phyloP scores from a whole-genome alignment of 177 flowering plant genomes.

The Vitis hybrid region DNA sequence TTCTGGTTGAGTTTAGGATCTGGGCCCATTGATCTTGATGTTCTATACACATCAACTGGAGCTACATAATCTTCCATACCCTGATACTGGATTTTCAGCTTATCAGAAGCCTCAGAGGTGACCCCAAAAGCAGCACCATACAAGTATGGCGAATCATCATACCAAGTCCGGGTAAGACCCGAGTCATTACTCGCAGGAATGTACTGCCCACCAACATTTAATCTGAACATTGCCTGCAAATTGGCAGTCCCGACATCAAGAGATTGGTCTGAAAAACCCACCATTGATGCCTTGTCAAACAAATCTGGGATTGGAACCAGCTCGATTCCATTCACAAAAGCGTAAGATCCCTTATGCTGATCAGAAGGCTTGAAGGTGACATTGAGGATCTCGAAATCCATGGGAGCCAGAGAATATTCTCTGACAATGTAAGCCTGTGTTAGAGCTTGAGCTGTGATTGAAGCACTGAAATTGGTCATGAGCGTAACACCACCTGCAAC shows the following conservation, averaged over 20 bases:
- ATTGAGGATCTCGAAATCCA: background rate
- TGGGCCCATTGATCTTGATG: constrained; percentile 44
- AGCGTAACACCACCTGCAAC: constrained; percentile 32
- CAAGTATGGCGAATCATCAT: constrained; percentile 47
- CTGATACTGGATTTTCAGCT: constrained; percentile 20
- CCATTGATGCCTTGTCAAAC: constrained; percentile 27
- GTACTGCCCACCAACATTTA: constrained; percentile 57
- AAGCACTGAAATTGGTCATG: constrained; percentile 54
- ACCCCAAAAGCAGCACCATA: constrained; percentile 40
- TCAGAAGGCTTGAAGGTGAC: constrained; percentile 40
- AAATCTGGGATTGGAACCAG: constrained; percentile 35
- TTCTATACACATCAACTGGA: constrained; percentile 41
- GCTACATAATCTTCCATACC: constrained; percentile 31
- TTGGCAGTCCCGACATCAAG: constrained; percentile 12
- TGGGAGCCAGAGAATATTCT: constrained; percentile 39
- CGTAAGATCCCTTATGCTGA: constrained; percentile 28
- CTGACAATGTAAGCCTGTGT: constrained; percentile 39
- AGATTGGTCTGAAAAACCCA: constrained; percentile 26
- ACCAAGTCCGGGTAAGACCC: constrained; percentile 46
- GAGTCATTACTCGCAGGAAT: constrained; percentile 47
- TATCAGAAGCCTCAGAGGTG: constrained; percentile 11
- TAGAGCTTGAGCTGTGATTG: constrained; percentile 41
- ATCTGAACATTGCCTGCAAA: constrained; percentile 37
- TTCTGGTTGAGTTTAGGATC: constrained; percentile 25
- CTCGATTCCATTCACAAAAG: constrained; percentile 62